These are phyloP conservation scores for Asparagopsis taxiformis DNA, from an alignment of 31 red algal genomes.

Conservation along the genomic window DNA sequence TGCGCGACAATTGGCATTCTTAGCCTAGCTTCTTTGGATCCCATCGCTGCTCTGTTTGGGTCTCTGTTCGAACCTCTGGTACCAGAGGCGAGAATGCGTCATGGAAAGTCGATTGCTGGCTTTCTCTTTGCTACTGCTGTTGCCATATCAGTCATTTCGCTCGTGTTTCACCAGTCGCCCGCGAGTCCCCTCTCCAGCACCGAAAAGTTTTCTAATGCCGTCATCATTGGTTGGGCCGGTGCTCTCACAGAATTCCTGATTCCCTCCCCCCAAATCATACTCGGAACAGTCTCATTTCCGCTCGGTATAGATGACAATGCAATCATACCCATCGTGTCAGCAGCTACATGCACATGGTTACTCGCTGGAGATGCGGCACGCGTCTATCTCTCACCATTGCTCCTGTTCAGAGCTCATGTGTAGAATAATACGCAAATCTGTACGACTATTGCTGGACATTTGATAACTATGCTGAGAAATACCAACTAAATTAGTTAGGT, in stretches of 20 bases:
- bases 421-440: no score
- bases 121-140: conserved; percentile 19
- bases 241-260: conserved; percentile 27
- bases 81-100: conserved; percentile 10
- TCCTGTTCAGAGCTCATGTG: no score
- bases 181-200: neutral
- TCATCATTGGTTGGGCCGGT: conserved; percentile 7
- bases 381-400: conserved; percentile 24
- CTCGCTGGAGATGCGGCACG: neutral
- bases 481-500: no score
- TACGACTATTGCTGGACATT: no score
- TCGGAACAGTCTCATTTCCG: conserved; percentile 1
- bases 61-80: neutral
- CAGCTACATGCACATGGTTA: neutral
- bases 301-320: conserved; percentile 43
- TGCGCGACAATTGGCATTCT: conserved; percentile 22
- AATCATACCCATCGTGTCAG: conserved; percentile 29
- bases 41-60: conserved; percentile 20
- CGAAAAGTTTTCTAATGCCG: conserved; percentile 10
- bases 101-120: conserved; percentile 27
- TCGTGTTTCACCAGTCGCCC: neutral
- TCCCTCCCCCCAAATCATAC: conserved; percentile 18
- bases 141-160: neutral
- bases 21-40: conserved; percentile 2
- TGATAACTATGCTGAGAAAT: no score